phyloP scores from a whole-genome alignment of 257 asterid genomes.

The Cordia subcordata region DNA sequence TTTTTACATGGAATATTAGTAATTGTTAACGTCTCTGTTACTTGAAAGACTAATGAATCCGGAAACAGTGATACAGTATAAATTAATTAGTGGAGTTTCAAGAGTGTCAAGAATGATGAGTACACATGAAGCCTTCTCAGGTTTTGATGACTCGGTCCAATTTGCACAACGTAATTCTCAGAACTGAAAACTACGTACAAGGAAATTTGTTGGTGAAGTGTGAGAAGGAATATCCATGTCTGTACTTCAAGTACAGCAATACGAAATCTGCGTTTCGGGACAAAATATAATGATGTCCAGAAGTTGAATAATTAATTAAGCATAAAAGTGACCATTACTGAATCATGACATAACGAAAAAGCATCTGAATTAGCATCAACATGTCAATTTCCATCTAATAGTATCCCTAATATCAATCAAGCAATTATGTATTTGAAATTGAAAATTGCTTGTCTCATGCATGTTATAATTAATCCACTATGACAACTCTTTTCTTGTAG shows the following conservation, averaged over 20 bases:
- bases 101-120: no score
- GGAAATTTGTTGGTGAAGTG: constrained; percentile 6
- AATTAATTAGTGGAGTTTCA: no score
- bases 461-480: no score
- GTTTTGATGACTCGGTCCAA: background rate
- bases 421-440: no score
- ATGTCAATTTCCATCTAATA: no score
- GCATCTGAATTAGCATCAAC: no score
- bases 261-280: background rate
- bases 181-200: background rate
- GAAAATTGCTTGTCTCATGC: no score
- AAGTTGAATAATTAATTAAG: background rate
- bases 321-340: background rate
- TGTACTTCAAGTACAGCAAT: background rate
- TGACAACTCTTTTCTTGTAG: no score
- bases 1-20: no score
- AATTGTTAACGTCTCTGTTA: background rate
- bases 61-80: background rate
- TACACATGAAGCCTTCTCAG: no score
- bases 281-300: background rate
- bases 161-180: background rate
- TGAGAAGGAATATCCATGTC: background rate
- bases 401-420: no score
- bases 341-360: no score
- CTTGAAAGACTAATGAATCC: constrained; percentile 1